Conservation (phyloP, 73 alveolate genomes). For the Paramecium tetraurelia region DNA sequence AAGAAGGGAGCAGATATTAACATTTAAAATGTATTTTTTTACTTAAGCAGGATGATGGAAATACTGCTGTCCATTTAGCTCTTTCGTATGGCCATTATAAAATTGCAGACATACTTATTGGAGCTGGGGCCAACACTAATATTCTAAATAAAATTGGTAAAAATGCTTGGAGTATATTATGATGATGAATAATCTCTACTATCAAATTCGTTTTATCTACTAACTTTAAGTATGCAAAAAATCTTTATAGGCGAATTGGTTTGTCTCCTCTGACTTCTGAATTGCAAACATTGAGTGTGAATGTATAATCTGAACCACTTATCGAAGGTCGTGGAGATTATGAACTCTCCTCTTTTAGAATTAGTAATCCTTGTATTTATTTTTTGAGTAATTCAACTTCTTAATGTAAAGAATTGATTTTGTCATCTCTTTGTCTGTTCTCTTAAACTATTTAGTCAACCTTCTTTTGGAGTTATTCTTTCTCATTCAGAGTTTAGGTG, state of each 20-base stretch:
- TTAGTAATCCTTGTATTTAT: neutral
- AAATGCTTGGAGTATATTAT: constrained; percentile 32
- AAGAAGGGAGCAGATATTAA: constrained; percentile 46
- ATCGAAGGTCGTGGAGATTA: constrained; percentile 41
- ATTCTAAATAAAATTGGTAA: constrained; percentile 22
- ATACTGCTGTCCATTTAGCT: constrained; percentile 64
- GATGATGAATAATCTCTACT: constrained; percentile 12
- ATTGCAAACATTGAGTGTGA: constrained; percentile 24
- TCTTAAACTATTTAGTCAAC: neutral
- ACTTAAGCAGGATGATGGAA: constrained; percentile 54
- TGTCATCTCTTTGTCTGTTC: neutral
- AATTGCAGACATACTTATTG: constrained; percentile 54
- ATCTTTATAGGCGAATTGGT: constrained; percentile 17
- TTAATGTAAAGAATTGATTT: neutral
- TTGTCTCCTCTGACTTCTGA: constrained; percentile 26
- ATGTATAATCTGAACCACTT: constrained; percentile 42
- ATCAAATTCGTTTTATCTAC: constrained; percentile 27
- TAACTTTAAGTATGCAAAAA: constrained; percentile 35
- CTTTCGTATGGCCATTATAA: constrained; percentile 49
- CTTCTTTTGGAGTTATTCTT: neutral
- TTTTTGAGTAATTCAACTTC: neutral
- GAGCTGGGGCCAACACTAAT: constrained; percentile 22
- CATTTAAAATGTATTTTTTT: constrained; percentile 37
- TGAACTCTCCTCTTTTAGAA: neutral
- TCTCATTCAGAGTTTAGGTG: neutral